Evolutionary conservation across 805 yeast species (phyloP).

Genomic region (Barnettozyma salicaria): DNA sequence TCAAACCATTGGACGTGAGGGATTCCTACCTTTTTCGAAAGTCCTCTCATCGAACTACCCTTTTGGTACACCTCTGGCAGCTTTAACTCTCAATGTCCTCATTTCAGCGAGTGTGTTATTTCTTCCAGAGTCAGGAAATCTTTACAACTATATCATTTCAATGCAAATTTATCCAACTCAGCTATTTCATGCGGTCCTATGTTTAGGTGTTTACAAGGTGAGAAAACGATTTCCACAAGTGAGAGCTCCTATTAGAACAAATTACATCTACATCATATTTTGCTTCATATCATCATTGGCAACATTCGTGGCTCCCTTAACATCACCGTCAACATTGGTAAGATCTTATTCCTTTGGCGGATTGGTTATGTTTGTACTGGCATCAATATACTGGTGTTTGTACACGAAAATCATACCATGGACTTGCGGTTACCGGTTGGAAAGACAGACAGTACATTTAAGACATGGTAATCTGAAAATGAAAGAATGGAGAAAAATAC

Average conservation of each 20-base stretch:
- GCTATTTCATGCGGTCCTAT: conserved; percentile 43
- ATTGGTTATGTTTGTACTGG: conserved; percentile 36
- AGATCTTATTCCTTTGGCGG: conserved; percentile 29
- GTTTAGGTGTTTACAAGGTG: conserved; percentile 49
- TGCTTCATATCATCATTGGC: conserved; percentile 12
- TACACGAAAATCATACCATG: conserved; percentile 15
- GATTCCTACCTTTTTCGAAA: conserved; percentile 46
- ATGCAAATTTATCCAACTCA: conserved; percentile 43
- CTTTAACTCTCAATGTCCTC: conserved; percentile 32
- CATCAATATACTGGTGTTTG: conserved; percentile 29
- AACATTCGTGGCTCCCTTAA: conserved; percentile 12
- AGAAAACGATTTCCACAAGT: conserved; percentile 42
- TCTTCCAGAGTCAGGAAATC: conserved; percentile 28
- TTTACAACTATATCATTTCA: conserved; percentile 36
- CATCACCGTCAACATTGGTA: conserved; percentile 9
- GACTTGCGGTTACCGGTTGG: conserved; percentile 6
- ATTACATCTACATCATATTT: conserved; percentile 23
- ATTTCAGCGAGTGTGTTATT: conserved; percentile 29
- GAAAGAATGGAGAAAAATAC: conserved; percentile 9
- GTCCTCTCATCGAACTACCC: conserved; percentile 52
- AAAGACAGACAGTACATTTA: conserved; percentile 7
- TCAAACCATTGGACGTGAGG: conserved; percentile 57
- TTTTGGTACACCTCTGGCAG: conserved; percentile 46
- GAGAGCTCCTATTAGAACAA: conserved; percentile 45
- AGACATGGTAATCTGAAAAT: conserved; percentile 10